Conservation (phyloP, 805 yeast species). For the Ogataea neopini region DNA sequence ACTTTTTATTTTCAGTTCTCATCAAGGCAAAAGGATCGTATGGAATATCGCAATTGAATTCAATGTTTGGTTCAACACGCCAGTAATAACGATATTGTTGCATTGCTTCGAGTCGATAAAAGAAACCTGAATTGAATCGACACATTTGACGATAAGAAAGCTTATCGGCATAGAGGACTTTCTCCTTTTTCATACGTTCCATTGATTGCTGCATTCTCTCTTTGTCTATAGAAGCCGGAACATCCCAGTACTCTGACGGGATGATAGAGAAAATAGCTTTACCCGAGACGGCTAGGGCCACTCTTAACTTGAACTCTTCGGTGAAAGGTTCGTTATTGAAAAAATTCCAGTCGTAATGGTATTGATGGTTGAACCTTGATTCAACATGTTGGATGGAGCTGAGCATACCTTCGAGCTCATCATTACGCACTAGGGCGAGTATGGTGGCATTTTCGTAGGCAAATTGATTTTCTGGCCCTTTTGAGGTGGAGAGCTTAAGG, state of each 20-base stretch:
- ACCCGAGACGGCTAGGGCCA: constrained; percentile 38
- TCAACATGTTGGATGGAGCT: constrained; percentile 40
- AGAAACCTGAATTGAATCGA: constrained; percentile 50
- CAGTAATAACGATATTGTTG: constrained; percentile 53
- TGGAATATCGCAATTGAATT: constrained; percentile 50
- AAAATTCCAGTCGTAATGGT: constrained; percentile 46
- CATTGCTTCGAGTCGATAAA: constrained; percentile 49
- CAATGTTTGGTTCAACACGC: constrained; percentile 58
- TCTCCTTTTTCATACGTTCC: constrained; percentile 27
- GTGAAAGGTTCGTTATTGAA: constrained; percentile 49
- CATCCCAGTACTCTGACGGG: constrained; percentile 48
- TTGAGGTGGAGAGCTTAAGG: not conserved
- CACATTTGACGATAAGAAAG: constrained; percentile 74
- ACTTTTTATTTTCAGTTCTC: constrained; percentile 47
- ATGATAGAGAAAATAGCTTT: constrained; percentile 42
- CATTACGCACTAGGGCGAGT: constrained; percentile 44
- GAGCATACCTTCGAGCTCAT: constrained; percentile 38
- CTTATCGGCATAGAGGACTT: constrained; percentile 57
- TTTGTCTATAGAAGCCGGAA: constrained; percentile 45
- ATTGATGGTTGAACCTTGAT: constrained; percentile 39
- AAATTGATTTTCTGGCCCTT: not conserved
- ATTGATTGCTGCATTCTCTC: constrained; percentile 33
- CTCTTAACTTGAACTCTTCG: constrained; percentile 36
- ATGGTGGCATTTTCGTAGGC: constrained; percentile 60
- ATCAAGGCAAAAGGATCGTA: constrained; percentile 49